Percentiles rank a stretch among this genome's conserved stretches.
phyloP scores from a whole-genome alignment of 2,329 filamentous ascomycete species.

The Ophiocordyceps camponoti-saundersi region DNA sequence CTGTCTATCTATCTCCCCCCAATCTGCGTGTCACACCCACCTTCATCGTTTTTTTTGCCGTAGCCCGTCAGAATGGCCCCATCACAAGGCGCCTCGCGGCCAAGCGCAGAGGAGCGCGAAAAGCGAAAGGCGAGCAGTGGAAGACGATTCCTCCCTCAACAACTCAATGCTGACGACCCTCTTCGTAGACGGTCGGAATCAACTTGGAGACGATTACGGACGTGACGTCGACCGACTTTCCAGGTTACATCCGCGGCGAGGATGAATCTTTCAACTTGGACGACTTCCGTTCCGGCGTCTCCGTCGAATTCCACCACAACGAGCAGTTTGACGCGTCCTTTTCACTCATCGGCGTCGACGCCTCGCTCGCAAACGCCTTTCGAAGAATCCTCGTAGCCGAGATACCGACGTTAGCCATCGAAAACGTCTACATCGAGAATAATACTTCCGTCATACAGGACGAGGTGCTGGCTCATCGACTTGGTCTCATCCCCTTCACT shows the following conservation, averaged over 20 bases:
- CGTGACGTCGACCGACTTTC: conserved; percentile 80
- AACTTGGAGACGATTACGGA: conserved; percentile 83
- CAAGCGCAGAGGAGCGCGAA: conserved; percentile 39
- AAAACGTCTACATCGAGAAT: conserved; percentile 83
- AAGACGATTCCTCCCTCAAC: not conserved
- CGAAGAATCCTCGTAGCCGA: conserved; percentile 90
- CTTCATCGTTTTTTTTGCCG: too few species aligned
- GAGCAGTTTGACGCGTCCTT: conserved; percentile 64
- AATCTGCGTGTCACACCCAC: too few species aligned
- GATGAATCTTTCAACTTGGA: conserved; percentile 65
- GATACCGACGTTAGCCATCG: conserved; percentile 85
- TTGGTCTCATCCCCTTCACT: conserved; percentile 81
- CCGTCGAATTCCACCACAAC: conserved; percentile 73
- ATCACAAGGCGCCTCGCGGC: conserved; percentile 11
- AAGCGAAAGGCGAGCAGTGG: conserved; percentile 37
- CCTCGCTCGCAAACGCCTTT: conserved; percentile 90
- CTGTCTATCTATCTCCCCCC: too few species aligned
- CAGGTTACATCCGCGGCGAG: conserved; percentile 78
- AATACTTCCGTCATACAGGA: conserved; percentile 98
- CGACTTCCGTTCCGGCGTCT: conserved; percentile 52
- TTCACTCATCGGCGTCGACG: conserved; percentile 82
- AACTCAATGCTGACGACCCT: not conserved
- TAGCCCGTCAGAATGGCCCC: too few species aligned
- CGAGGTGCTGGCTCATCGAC: conserved; percentile 78
- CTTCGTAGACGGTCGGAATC: conserved; percentile 59